These are phyloP conservation scores for Hypoxylon sp. DNA, from an alignment of 2,329 filamentous ascomycete genomes.

Conservation along the genomic window DNA sequence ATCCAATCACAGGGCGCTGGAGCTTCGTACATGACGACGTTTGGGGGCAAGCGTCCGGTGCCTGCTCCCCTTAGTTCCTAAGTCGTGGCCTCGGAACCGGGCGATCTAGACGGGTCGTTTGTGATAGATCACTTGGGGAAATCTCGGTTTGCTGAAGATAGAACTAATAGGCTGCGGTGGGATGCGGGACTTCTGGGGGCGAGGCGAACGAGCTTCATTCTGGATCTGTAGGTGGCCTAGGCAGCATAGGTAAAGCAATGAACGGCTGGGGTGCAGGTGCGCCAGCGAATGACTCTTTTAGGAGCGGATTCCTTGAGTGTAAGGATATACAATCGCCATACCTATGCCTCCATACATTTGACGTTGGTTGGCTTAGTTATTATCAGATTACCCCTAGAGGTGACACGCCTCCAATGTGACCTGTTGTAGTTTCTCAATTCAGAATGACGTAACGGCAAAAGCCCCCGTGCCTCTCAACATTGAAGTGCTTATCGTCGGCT, in stretches of 20 bases:
- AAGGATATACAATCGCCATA: constrained; percentile 13
- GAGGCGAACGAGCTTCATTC: background rate
- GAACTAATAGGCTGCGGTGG: constrained; percentile 4
- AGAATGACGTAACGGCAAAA: constrained; percentile 14
- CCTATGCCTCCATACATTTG: constrained; percentile 7
- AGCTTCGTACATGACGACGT: constrained; percentile 1
- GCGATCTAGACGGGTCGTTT: constrained; percentile 24
- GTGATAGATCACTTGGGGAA: constrained; percentile 30
- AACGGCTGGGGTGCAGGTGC: background rate
- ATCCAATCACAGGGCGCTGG: constrained; percentile 6
- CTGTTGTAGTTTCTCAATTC: constrained; percentile 14
- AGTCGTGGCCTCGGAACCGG: constrained; percentile 14
- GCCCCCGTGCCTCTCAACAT: background rate
- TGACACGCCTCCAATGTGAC: constrained; percentile 23
- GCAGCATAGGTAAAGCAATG: constrained; percentile 7
- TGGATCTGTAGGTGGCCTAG: constrained; percentile 1
- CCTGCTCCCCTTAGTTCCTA: background rate
- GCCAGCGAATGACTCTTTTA: background rate
- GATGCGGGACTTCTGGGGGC: constrained; percentile 26
- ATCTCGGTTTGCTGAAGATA: constrained; percentile 29
- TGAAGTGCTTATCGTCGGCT: background rate
- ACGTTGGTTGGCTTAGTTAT: constrained; percentile 15
- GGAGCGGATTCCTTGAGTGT: background rate
- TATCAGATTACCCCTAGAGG: no score
- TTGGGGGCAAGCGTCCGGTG: constrained; percentile 17